Evolutionary conservation across 345 rosid species (phyloP).

Genomic region (Lumnitzera littorea): DNA sequence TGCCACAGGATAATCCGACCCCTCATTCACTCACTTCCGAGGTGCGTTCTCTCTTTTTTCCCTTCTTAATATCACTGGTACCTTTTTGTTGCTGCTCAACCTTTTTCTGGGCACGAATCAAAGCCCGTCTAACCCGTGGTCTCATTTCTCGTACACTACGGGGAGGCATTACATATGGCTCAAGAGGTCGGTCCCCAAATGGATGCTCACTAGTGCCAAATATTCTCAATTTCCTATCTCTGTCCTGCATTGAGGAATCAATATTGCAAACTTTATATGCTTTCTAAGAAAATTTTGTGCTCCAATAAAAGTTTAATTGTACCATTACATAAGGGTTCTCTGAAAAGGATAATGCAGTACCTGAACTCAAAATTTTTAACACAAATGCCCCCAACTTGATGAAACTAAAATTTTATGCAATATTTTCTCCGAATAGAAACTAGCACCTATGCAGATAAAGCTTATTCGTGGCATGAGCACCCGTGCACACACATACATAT

Average conservation of each 20-base stretch:
- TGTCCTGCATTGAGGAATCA: conserved; percentile 46
- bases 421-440: too few relatives aligned
- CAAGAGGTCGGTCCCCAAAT: conserved; percentile 66
- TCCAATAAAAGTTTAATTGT: neutral
- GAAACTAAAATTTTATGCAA: too few relatives aligned
- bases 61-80: conserved; percentile 32
- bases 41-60: conserved; percentile 42
- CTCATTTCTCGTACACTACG: conserved; percentile 80
- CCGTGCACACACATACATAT: too few relatives aligned
- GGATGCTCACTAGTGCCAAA: conserved; percentile 83
- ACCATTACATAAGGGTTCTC: too few relatives aligned
- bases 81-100: conserved; percentile 55
- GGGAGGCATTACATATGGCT: conserved; percentile 73
- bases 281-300: neutral
- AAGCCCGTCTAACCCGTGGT: conserved; percentile 89
- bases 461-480: too few relatives aligned
- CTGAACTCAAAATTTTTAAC: too few relatives aligned
- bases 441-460: too few relatives aligned
- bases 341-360: too few relatives aligned
- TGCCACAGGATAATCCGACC: neutral
- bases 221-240: conserved; percentile 90
- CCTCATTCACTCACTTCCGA: conserved; percentile 29
- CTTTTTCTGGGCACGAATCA: conserved; percentile 84
- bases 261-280: neutral
- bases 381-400: too few relatives aligned